Evolutionary conservation across 2,329 filamentous ascomycete species (phyloP).

Genomic region (Aspergillus arachidicola): DNA sequence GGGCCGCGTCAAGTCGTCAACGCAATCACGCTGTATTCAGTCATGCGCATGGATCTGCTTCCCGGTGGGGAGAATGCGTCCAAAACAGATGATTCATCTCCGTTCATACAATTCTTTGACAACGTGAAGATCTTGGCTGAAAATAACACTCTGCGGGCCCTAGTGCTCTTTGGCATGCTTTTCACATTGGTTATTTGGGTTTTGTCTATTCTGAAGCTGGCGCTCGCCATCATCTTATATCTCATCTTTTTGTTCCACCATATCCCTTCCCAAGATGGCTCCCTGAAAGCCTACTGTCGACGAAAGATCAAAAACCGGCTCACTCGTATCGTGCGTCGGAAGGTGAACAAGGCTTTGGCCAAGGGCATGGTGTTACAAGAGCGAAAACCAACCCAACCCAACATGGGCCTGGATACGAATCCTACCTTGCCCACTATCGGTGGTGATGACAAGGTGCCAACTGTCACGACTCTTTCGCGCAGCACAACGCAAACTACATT

Average conservation of each 20-base stretch:
- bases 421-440: conserved; percentile 67
- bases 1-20: conserved; percentile 92
- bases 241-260: conserved; percentile 90
- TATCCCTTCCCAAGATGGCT: conserved; percentile 79
- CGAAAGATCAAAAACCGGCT: conserved; percentile 88
- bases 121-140: conserved; percentile 76
- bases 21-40: conserved; percentile 81
- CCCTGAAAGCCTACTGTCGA: conserved; percentile 81
- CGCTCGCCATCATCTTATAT: conserved; percentile 78
- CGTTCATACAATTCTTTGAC: conserved; percentile 75
- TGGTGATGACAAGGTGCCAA: conserved; percentile 41
- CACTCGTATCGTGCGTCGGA: conserved; percentile 78
- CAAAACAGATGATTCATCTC: conserved; percentile 61
- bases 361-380: conserved; percentile 67
- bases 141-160: conserved; percentile 73
- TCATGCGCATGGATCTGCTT: conserved; percentile 76
- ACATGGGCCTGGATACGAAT: conserved; percentile 33
- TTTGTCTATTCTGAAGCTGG: conserved; percentile 72
- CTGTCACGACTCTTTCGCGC: conserved; percentile 33
- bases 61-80: conserved; percentile 57
- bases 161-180: conserved; percentile 86
- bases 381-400: conserved; percentile 51
- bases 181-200: conserved; percentile 91
- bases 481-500: conserved; percentile 63
- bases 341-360: conserved; percentile 84